Percentiles rank a stretch among this genome's conserved stretches.
Evolutionary conservation across 352 stramenopile species (phyloP).

Genomic region (Pythium grandisporangium): DNA sequence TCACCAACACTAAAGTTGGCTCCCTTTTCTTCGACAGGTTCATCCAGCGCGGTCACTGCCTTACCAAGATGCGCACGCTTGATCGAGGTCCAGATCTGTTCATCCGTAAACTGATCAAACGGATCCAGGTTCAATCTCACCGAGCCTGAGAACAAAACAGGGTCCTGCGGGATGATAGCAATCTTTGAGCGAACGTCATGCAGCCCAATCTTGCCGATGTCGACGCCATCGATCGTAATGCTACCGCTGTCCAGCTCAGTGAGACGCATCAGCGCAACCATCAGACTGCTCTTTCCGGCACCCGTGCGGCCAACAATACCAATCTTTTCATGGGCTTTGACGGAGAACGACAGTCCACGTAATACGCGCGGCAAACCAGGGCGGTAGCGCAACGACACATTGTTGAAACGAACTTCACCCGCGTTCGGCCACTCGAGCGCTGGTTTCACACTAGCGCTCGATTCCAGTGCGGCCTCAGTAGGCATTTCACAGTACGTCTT

Average conservation of each 20-base stretch:
- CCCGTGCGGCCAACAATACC: slow-evolving; percentile 9
- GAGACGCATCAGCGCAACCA: slow-evolving; percentile 20
- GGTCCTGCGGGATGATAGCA: slow-evolving; percentile 61
- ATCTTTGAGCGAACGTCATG: slow-evolving; percentile 17
- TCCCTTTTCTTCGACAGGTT: slow-evolving; percentile 76
- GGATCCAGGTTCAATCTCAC: slow-evolving; percentile 87
- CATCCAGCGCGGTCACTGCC: slow-evolving; percentile 45
- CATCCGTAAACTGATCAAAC: slow-evolving; percentile 48
- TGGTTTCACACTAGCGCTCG: slow-evolving; percentile 6
- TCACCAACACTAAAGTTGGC: slow-evolving; percentile 92
- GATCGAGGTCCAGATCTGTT: slow-evolving; percentile 22
- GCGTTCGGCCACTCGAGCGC: slow-evolving; percentile 11
- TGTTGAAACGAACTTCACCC: slow-evolving; percentile 16
- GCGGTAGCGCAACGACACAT: slow-evolving; percentile 24
- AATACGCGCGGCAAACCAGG: slow-evolving; percentile 21
- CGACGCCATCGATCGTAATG: slow-evolving; percentile 79
- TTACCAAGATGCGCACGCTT: slow-evolving; percentile 13
- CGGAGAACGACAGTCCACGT: slow-evolving; percentile 11
- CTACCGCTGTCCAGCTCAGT: slow-evolving; percentile 21
- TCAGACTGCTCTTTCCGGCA: slow-evolving; percentile 23
- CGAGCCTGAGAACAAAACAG: slow-evolving; percentile 83
- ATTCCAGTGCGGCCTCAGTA: slow-evolving; percentile 31
- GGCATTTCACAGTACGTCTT: slow-evolving; percentile 53
- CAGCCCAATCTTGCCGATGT: slow-evolving; percentile 34
- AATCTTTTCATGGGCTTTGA: slow-evolving; percentile 12